These are phyloP conservation scores for Leccinellum luteum DNA, from an alignment of 768 basidiomycete species.

Conservation along the genomic window DNA sequence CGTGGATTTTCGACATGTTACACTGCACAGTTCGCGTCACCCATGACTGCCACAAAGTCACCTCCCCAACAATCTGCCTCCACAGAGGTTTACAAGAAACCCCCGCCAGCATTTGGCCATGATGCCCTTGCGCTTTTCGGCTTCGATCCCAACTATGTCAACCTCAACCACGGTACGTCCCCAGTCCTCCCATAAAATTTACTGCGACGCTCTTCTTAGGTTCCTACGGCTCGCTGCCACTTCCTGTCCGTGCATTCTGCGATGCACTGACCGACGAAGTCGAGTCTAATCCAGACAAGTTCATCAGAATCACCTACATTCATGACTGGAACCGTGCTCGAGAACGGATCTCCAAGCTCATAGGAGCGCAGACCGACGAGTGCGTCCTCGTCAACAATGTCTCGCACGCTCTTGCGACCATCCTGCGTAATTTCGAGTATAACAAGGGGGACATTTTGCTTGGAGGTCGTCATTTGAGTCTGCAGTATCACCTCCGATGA, in stretches of 20 bases:
- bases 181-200: not conserved
- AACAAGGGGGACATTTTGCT: constrained; percentile 62
- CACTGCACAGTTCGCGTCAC: no score
- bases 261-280: constrained; percentile 39
- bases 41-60: constrained; percentile 8
- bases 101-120: constrained; percentile 54
- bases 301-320: constrained; percentile 40
- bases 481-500: not conserved
- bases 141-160: constrained; percentile 57
- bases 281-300: constrained; percentile 58
- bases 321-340: constrained; percentile 40
- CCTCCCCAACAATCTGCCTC: not conserved
- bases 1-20: no score
- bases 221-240: constrained; percentile 56
- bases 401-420: constrained; percentile 49
- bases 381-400: constrained; percentile 44
- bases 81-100: constrained; percentile 19
- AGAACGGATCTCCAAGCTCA: constrained; percentile 43
- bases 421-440: constrained; percentile 58
- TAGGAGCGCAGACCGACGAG: constrained; percentile 56
- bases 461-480: constrained; percentile 27
- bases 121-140: constrained; percentile 50
- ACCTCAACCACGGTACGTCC: constrained; percentile 60
- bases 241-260: constrained; percentile 47
- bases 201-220: constrained; percentile 34